These are phyloP conservation scores for Metschnikowia cerradonensis DNA, from an alignment of 805 yeast genomes.

Conservation along the genomic window DNA sequence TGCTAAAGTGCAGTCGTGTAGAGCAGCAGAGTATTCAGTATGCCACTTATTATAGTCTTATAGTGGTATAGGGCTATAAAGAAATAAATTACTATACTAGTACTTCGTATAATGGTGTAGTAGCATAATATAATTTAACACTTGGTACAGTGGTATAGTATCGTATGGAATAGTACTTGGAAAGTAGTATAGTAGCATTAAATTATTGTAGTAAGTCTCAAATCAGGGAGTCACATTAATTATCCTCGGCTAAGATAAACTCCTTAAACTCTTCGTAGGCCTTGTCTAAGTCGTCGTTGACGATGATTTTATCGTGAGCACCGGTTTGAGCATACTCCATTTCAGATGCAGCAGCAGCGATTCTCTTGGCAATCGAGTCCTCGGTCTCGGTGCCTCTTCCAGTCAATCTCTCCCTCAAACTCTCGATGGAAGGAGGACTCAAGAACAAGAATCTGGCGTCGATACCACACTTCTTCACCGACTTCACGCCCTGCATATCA, in stretches of 20 bases:
- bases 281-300: constrained; percentile 86
- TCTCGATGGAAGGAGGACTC: constrained; percentile 89
- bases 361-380: constrained; percentile 79
- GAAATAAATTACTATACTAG: too few relatives aligned
- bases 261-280: constrained; percentile 80
- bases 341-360: constrained; percentile 84
- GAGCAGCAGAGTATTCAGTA: too few relatives aligned
- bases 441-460: constrained; percentile 83
- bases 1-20: too few relatives aligned
- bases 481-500: constrained; percentile 98
- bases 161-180: too few relatives aligned
- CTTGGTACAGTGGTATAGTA: too few relatives aligned
- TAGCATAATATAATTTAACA: too few relatives aligned
- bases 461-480: constrained; percentile 77
- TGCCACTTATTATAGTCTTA: too few relatives aligned
- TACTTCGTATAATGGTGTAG: too few relatives aligned
- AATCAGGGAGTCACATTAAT: too few relatives aligned
- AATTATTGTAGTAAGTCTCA: too few relatives aligned
- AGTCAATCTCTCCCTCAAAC: constrained; percentile 65
- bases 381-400: constrained; percentile 94
- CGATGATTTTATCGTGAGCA: constrained; percentile 84
- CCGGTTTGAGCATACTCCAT: constrained; percentile 86
- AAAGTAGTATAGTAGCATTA: too few relatives aligned
- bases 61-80: too few relatives aligned
- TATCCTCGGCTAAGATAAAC: constrained; percentile 53